phyloP scores from a whole-genome alignment of 257 asterid genomes.

The Jaltomata sinuosa region DNA sequence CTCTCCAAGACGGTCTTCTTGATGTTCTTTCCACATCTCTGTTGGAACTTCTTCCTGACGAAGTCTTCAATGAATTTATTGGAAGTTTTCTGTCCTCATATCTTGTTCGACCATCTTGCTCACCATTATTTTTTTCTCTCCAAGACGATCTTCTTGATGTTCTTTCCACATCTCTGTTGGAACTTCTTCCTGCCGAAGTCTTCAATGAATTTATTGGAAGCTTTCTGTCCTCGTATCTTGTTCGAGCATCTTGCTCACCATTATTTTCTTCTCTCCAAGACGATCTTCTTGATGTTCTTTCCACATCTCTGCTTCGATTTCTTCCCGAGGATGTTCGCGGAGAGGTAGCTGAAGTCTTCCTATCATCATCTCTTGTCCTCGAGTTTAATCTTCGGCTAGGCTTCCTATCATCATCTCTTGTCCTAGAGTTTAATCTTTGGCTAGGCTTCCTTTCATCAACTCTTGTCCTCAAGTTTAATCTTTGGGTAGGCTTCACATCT shows the following conservation, averaged over 20 bases:
- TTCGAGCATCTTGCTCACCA: slow-evolving; percentile 11
- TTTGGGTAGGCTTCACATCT: neutral
- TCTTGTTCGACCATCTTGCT: slow-evolving; percentile 14
- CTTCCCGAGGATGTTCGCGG: neutral
- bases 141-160: neutral
- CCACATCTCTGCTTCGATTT: neutral
- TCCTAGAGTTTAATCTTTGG: neutral
- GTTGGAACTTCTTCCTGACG: neutral
- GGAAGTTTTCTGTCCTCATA: neutral
- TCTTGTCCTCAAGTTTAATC: neutral
- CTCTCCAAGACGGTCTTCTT: slow-evolving; percentile 2
- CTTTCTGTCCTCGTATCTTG: neutral
- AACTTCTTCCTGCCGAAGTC: slow-evolving; percentile 2
- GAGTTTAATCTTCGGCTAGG: neutral
- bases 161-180: neutral
- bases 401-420: neutral
- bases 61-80: slow-evolving; percentile 18
- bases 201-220: slow-evolving; percentile 19
- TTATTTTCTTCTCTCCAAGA: neutral
- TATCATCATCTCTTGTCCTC: neutral
- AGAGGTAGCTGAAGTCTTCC: neutral
- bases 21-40: neutral
- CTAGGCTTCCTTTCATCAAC: neutral
- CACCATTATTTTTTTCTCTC: neutral
- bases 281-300: slow-evolving; percentile 1